Conservation (phyloP, 2,329 filamentous ascomycete species). For the Verticillium tricorpus region DNA sequence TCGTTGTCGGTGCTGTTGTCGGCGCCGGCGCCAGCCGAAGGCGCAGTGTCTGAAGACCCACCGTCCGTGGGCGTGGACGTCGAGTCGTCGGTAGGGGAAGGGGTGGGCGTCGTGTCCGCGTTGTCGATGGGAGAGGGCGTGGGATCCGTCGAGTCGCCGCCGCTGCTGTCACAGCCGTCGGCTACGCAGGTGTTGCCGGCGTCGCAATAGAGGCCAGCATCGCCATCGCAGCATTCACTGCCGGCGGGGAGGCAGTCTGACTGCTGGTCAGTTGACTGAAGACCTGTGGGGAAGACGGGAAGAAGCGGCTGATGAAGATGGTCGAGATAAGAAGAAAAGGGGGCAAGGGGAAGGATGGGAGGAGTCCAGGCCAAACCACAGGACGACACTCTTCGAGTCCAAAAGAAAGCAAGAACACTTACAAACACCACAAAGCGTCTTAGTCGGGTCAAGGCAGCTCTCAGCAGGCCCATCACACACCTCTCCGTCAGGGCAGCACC, state of each 20-base stretch:
- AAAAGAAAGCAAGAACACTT: not conserved
- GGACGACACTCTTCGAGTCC: not conserved
- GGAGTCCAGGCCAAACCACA: not conserved
- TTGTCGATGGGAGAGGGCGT: too few relatives aligned
- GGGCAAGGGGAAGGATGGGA: not conserved
- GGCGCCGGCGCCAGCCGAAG: not conserved
- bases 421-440: not conserved
- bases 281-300: not conserved
- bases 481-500: conserved; percentile 1
- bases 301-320: not conserved
- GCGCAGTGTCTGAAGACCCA: not conserved
- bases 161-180: not conserved
- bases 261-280: not conserved
- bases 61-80: not conserved
- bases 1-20: not conserved
- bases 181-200: not conserved
- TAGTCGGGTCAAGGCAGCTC: not conserved
- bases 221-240: not conserved
- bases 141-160: not conserved
- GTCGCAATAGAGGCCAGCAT: not conserved
- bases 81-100: not conserved
- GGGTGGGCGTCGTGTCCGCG: not conserved
- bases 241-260: not conserved
- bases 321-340: not conserved
- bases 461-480: not conserved